These are phyloP conservation scores for Solanum lignicaule DNA, from an alignment of 257 asterid genomes.

Conservation along the genomic window DNA sequence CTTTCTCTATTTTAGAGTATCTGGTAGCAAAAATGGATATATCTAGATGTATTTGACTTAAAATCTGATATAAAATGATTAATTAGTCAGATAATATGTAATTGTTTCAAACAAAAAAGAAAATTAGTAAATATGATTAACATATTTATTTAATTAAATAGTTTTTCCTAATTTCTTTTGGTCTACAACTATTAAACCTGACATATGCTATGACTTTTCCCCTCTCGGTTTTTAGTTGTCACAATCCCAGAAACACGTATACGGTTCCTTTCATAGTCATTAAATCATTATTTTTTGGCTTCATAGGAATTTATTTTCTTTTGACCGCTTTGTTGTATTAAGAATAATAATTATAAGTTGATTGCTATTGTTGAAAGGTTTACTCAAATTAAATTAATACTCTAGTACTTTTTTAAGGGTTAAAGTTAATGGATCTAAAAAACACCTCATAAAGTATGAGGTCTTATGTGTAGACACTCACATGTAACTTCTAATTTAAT, in stretches of 20 bases:
- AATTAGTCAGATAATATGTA: too few relatives aligned
- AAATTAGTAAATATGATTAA: too few relatives aligned
- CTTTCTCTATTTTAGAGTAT: neutral
- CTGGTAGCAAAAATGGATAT: neutral
- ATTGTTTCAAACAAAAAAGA: too few relatives aligned
- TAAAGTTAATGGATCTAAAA: neutral
- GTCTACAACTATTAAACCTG: too few relatives aligned
- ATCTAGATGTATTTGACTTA: too few relatives aligned
- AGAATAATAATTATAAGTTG: neutral
- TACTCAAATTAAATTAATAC: neutral
- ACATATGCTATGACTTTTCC: neutral
- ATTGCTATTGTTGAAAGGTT: neutral
- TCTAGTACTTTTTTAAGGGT: neutral
- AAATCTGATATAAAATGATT: too few relatives aligned
- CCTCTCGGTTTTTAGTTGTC: neutral
- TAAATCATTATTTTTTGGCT: neutral
- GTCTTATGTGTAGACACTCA: neutral
- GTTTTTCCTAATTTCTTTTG: neutral
- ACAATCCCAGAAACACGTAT: neutral
- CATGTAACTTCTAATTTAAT: neutral
- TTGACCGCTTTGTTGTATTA: neutral
- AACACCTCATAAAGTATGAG: neutral
- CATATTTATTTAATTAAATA: too few relatives aligned
- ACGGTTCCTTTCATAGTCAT: neutral
- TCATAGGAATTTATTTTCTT: neutral